phyloP scores from a whole-genome alignment of 495 filamentous ascomycete genomes.

The Talaromyces thailandensis region DNA sequence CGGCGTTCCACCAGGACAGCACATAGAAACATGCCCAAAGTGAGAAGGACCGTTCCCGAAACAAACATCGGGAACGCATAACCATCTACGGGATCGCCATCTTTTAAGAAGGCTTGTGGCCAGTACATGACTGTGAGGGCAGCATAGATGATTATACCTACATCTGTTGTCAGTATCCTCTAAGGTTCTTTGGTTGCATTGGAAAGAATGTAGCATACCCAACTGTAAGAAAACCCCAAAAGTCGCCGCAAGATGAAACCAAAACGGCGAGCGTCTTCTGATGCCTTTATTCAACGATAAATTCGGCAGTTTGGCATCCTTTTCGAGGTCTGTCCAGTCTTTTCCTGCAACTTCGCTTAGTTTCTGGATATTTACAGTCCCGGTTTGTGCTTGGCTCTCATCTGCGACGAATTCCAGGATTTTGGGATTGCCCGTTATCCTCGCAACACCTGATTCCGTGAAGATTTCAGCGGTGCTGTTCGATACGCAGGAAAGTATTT shows the following conservation, averaged over 20 bases:
- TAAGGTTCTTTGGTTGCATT: neutral
- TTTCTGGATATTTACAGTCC: slow-evolving; percentile 7
- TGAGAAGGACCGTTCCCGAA: slow-evolving; percentile 24
- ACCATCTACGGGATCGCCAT: slow-evolving; percentile 17
- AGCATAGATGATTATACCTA: slow-evolving; percentile 26
- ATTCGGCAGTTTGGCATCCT: slow-evolving; percentile 22
- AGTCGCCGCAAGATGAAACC: slow-evolving; percentile 26
- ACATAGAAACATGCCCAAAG: slow-evolving; percentile 32
- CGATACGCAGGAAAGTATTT: slow-evolving; percentile 34
- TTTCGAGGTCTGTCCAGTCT: slow-evolving; percentile 19
- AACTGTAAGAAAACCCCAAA: slow-evolving; percentile 22
- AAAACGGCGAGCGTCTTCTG: slow-evolving; percentile 17
- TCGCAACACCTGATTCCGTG: slow-evolving; percentile 31
- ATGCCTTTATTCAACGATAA: slow-evolving; percentile 40
- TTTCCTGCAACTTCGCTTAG: slow-evolving; percentile 1
- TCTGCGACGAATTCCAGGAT: slow-evolving; percentile 30
- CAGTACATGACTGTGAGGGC: slow-evolving; percentile 25
- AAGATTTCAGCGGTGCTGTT: slow-evolving; percentile 34
- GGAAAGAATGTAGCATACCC: slow-evolving; percentile 11
- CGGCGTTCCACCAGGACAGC: slow-evolving; percentile 31
- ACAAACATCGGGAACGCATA: slow-evolving; percentile 34
- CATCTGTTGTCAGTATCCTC: neutral
- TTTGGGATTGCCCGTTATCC: slow-evolving; percentile 30
- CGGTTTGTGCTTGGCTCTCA: slow-evolving; percentile 9
- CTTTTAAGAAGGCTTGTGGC: slow-evolving; percentile 19